These are phyloP conservation scores for Telopea speciosissima DNA, from an alignment of 177 flowering plant species.

Conservation along the genomic window DNA sequence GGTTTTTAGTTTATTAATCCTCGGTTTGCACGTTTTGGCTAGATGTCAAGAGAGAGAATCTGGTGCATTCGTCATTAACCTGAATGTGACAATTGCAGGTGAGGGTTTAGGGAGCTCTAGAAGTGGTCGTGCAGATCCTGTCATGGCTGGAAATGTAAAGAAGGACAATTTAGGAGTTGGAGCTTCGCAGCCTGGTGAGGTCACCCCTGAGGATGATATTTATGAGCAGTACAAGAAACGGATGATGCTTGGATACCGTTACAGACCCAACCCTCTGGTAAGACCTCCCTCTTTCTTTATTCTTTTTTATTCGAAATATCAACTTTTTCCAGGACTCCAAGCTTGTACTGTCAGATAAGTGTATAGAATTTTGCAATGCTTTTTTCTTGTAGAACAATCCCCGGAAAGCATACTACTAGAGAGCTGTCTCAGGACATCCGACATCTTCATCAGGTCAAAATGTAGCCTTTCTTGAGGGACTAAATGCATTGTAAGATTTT, in stretches of 20 bases:
- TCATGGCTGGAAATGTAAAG: slow-evolving; percentile 85
- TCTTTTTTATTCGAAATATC: too few relatives aligned
- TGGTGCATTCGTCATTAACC: neutral
- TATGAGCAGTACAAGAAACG: slow-evolving; percentile 99
- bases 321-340: neutral
- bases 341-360: too few relatives aligned
- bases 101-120: slow-evolving; percentile 94
- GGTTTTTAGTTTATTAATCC: too few relatives aligned
- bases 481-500: neutral
- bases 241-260: slow-evolving; percentile 95
- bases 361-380: neutral
- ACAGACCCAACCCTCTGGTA: slow-evolving; percentile 98
- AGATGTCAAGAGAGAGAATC: neutral
- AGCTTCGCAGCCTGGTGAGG: slow-evolving; percentile 80
- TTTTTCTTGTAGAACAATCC: slow-evolving; percentile 56
- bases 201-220: slow-evolving; percentile 87
- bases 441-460: neutral
- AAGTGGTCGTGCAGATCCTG: slow-evolving; percentile 84
- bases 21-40: neutral
- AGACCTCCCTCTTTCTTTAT: neutral
- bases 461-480: neutral
- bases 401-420: slow-evolving; percentile 66
- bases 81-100: slow-evolving; percentile 40
- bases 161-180: slow-evolving; percentile 84
- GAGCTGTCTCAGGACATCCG: neutral